Base-by-base conservation (phyloP, 2,329 filamentous ascomycete genomes). In the Phyllosticta paracitricarpa region DNA sequence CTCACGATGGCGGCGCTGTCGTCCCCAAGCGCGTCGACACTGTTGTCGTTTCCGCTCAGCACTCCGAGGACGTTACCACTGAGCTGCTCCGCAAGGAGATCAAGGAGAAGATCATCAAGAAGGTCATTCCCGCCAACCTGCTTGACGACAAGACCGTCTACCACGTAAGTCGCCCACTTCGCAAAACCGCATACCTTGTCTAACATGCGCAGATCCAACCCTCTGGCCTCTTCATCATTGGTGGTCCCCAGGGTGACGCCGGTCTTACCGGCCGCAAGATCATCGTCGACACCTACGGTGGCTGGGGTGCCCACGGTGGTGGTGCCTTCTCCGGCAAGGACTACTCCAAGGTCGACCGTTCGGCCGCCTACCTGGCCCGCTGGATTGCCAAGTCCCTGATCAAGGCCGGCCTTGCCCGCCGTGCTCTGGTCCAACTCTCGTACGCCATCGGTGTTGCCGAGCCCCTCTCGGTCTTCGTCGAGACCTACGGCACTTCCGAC, bases 301-400 rank as follows among this genome's bases (percentile, higher is more conserved):
- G 94, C 73, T 97, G 94, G 94, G 94, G 94, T 82, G 94, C 94
- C 71, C 94, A 99, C 84, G 94, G 94, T 84, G 94, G 94, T 84
- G 94, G 94, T 88, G 94, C 94, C 78, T 99, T 99, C 89, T 97
- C 94, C 72, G 94, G 94, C 74, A 99, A 99, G 88, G 94, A 99
- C 79, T 99, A 97, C 87, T 97, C 91, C 85, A 99, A 99, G 86
- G 94, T 99, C 79, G 94, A 99, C 77, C 90, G 94, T 72, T 97
- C 94, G 59, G 94, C 94, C 68, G 94, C 94, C 73, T 99, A 99
- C 82, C 87, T 97, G 70, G 92, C 85, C 69, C 91, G 94, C 77
- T 99, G 94, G 94, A 92, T 99, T 77, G 94, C 94, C 81, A 99
- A 99, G 86, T 99, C 94, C 52, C 85, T 99, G 67, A 90, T 99